These are phyloP conservation scores for Globisporangium megalacanthum DNA, from an alignment of 352 stramenopile species.

Conservation along the genomic window DNA sequence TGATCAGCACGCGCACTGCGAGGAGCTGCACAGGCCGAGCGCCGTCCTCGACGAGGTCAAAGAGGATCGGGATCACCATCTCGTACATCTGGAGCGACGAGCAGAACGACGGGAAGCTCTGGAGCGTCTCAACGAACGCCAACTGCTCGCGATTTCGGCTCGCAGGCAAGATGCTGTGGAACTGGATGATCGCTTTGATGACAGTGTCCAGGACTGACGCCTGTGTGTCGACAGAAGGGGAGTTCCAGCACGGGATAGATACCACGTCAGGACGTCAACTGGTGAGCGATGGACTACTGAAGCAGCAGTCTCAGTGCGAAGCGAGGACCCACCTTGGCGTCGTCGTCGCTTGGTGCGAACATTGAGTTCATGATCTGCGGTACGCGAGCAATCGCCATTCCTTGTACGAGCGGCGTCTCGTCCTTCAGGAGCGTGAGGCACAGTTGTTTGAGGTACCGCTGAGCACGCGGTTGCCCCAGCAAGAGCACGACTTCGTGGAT, in stretches of 20 bases:
- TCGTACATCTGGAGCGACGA: conserved; percentile 18
- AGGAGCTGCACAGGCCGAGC: conserved; percentile 67
- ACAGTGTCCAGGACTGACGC: conserved; percentile 39
- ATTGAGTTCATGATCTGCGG: conserved; percentile 47
- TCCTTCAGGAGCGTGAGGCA: conserved; percentile 59
- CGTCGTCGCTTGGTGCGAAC: conserved; percentile 48
- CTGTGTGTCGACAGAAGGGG: conserved; percentile 23
- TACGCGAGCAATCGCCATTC: conserved; percentile 46
- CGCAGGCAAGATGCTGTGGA: conserved; percentile 56
- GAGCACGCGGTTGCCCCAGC: conserved; percentile 48
- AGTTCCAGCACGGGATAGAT: not conserved
- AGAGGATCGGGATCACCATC: conserved; percentile 64
- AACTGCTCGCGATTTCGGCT: conserved; percentile 71
- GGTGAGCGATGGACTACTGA: no score
- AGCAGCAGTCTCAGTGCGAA: not conserved
- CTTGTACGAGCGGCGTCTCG: conserved; percentile 52
- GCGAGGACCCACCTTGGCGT: conserved; percentile 48
- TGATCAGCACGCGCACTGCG: conserved; percentile 57
- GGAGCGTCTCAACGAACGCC: conserved; percentile 54
- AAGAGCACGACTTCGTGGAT: conserved; percentile 70
- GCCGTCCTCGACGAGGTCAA: conserved; percentile 73
- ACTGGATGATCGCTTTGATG: conserved; percentile 68
- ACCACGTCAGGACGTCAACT: no score
- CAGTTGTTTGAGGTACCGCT: conserved; percentile 59
- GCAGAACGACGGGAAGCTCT: conserved; percentile 37